Base-by-base conservation (phyloP, 2,329 filamentous ascomycete genomes). In the Alternaria sp. region DNA sequence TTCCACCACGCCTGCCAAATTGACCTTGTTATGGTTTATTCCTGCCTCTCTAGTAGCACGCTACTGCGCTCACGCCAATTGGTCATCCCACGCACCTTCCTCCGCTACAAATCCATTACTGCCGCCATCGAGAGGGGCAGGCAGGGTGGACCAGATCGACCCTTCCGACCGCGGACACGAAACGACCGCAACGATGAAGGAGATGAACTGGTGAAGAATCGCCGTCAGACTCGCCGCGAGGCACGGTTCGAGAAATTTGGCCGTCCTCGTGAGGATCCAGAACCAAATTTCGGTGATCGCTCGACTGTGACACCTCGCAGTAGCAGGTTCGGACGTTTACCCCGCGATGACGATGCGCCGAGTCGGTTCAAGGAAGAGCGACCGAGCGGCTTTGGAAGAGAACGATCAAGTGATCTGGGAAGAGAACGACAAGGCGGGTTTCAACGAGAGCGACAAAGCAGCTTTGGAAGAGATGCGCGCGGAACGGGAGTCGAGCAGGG, bases 51-150 rank as follows among this genome's bases (percentile, higher is more conserved):
- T 44, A 50, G 72, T 59, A 59, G 68, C 23, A 59, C 59, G 61
- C 63, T 73, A 28, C 60, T 69, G 28, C 67, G 67, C 15, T 65
- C 61, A 9, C 70, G 68, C 19, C 58, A 44, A 53, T 32, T 57
- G 5, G 53, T n/a, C 10, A 26, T 71, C 6, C 67, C 72, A 7
- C 67, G 53, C 49, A 62, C 65, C 2, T 73, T 71, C 30, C 59
- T 62, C 44, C 74, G 76, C 44, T 67, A 74, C 66, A 77, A 77
- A 59, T 79, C 76, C 36, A 67, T 79, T 47, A 73, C 70, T 43
- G 72, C 73, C 9, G 70, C 75, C 45, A 78, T 79, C 62, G 76
- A 78, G 63, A 67, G 72, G 66, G 75, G 71, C 54, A 68, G 66
- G 58, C 67, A 61, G 15, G 57, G 64, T 17, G 57, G 63, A 15